Evolutionary conservation across 257 asterid species (phyloP).

Genomic region (Jaltomata sinuosa): DNA sequence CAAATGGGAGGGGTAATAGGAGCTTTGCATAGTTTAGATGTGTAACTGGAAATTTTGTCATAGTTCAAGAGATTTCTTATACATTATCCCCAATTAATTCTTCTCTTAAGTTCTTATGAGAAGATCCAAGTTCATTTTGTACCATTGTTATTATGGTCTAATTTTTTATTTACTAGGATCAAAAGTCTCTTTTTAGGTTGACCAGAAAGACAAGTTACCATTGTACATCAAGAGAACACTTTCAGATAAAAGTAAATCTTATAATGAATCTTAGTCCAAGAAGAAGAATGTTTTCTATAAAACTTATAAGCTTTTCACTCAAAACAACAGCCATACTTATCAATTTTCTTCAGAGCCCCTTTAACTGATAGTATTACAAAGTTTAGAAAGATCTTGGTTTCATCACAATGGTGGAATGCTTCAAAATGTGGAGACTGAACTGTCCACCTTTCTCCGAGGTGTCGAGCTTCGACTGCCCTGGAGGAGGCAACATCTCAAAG

Average conservation of each 20-base stretch:
- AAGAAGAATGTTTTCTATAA: background rate
- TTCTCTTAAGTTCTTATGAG: background rate
- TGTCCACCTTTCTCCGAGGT: conserved; percentile 71
- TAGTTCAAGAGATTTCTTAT: too few relatives aligned
- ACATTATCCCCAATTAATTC: too few relatives aligned
- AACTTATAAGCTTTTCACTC: background rate
- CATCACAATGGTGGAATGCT: conserved; percentile 60
- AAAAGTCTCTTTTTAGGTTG: too few relatives aligned
- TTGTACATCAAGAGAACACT: background rate
- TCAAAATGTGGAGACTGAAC: conserved; percentile 62
- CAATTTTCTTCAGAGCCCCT: background rate
- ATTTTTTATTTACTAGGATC: too few relatives aligned
- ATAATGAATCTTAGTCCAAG: background rate
- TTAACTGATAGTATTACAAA: background rate
- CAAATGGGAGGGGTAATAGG: too few relatives aligned
- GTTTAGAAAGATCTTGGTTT: conserved; percentile 34
- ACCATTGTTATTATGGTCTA: background rate
- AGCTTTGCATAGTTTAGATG: too few relatives aligned
- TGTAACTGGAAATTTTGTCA: too few relatives aligned
- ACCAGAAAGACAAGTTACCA: background rate
- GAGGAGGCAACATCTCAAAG: conserved; percentile 75
- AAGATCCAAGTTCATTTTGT: background rate
- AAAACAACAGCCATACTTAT: background rate
- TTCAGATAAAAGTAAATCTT: background rate
- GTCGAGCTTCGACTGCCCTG: conserved; percentile 64